Conservation (phyloP, 2,329 filamentous ascomycete species). For the Monosporascus sp. region DNA sequence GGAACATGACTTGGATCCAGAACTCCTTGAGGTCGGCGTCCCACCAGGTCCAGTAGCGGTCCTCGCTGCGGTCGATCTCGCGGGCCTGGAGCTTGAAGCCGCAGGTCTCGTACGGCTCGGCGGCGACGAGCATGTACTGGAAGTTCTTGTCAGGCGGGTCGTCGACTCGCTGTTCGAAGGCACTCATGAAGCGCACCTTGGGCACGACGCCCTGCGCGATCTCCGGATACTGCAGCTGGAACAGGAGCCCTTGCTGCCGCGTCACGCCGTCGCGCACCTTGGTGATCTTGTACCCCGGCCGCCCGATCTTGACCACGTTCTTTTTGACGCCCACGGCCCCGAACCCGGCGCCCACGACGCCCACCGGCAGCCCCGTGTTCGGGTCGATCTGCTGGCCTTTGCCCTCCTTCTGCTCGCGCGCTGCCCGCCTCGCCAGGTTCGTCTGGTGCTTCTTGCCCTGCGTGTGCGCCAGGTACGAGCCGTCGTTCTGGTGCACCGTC, state of each 20-base stretch:
- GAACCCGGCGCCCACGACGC: constrained; percentile 68
- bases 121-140: constrained; percentile 91
- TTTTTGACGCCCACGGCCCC: constrained; percentile 62
- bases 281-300: constrained; percentile 96
- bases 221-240: constrained; percentile 94
- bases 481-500: constrained; percentile 98
- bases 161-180: constrained; percentile 92
- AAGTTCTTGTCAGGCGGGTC: constrained; percentile 86
- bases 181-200: constrained; percentile 93
- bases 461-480: constrained; percentile 96
- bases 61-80: constrained; percentile 86
- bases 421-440: constrained; percentile 90
- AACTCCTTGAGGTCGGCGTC: constrained; percentile 95
- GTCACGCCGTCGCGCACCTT: constrained; percentile 89
- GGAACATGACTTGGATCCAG: constrained; percentile 96
- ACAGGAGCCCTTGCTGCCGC: constrained; percentile 84
- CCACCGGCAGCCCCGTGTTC: constrained; percentile 65
- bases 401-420: constrained; percentile 90
- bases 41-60: constrained; percentile 89
- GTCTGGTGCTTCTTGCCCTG: constrained; percentile 99
- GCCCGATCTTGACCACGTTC: constrained; percentile 90
- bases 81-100: constrained; percentile 92
- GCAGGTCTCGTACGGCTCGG: constrained; percentile 97
- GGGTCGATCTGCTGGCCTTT: constrained; percentile 60
- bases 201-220: constrained; percentile 71